A percentile compares a stretch with the other conserved stretches of the same genome.
These are phyloP conservation scores for Barnettozyma vustinii DNA, from an alignment of 805 yeast genomes.

Conservation along the genomic window DNA sequence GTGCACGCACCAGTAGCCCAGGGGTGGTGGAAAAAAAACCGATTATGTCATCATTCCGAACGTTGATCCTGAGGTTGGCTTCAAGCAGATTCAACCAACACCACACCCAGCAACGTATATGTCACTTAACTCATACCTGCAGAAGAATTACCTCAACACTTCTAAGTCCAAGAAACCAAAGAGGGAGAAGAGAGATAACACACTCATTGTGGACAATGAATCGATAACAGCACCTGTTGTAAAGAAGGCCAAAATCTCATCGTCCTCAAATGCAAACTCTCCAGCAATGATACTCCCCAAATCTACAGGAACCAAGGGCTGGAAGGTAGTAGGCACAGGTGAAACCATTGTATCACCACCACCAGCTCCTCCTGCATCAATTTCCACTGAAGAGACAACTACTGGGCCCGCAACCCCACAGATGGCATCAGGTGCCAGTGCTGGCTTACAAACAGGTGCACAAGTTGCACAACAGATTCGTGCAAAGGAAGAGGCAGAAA, in stretches of 20 bases:
- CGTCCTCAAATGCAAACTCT: background rate
- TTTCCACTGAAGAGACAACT: background rate
- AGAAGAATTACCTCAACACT: constrained; percentile 36
- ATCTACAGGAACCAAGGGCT: constrained; percentile 11
- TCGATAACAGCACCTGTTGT: constrained; percentile 2
- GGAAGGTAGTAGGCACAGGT: constrained; percentile 22
- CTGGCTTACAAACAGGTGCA: constrained; percentile 44
- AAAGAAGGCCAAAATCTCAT: background rate
- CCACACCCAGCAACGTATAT: constrained; percentile 15
- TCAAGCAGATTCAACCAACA: background rate
- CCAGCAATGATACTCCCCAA: constrained; percentile 3
- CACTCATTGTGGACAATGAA: constrained; percentile 21
- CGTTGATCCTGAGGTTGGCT: too few species aligned
- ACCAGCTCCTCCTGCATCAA: background rate
- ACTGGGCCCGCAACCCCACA: constrained; percentile 1
- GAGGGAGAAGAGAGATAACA: constrained; percentile 12
- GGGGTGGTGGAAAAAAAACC: too few species aligned
- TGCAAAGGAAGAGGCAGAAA: constrained; percentile 25
- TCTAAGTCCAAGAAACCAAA: constrained; percentile 26
- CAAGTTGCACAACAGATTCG: constrained; percentile 34
- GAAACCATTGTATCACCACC: constrained; percentile 8
- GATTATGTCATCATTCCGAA: too few species aligned
- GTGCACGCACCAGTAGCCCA: too few species aligned
- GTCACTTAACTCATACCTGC: constrained; percentile 44
- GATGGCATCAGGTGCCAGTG: constrained; percentile 30